Evolutionary conservation across 2,329 filamentous ascomycete genomes (phyloP).

Genomic region (Pseudocercospora fuligena): DNA sequence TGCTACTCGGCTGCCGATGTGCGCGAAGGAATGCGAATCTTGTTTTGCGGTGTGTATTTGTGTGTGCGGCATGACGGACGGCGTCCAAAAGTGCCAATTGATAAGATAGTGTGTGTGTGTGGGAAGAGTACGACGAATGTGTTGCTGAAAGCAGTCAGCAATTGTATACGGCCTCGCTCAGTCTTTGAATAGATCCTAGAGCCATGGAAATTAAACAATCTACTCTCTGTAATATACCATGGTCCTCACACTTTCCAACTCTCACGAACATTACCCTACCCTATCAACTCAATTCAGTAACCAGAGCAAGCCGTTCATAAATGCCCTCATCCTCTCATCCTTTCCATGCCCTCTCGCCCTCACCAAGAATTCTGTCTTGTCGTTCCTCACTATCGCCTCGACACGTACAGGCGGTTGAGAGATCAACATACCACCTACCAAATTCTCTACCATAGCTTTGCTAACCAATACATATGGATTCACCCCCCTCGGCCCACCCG

Average conservation of each 20-base stretch:
- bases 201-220: slow-evolving; percentile 22
- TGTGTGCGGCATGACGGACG: slow-evolving; percentile 3
- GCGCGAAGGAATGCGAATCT: neutral
- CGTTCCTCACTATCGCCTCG: too few relatives aligned
- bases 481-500: too few relatives aligned
- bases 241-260: neutral
- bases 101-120: slow-evolving; percentile 20
- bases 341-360: too few relatives aligned
- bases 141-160: slow-evolving; percentile 18
- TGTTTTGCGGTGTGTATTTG: neutral
- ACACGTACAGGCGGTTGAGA: too few relatives aligned
- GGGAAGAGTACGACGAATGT: neutral
- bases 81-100: slow-evolving; percentile 10
- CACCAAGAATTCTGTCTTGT: too few relatives aligned
- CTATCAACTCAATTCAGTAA: too few relatives aligned
- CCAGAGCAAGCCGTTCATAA: too few relatives aligned
- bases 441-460: too few relatives aligned
- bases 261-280: too few relatives aligned
- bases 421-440: too few relatives aligned
- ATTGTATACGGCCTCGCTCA: slow-evolving; percentile 16
- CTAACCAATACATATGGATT: too few relatives aligned
- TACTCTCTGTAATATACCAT: slow-evolving; percentile 19
- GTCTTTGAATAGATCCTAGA: slow-evolving; percentile 25
- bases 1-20: neutral
- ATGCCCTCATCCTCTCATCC: too few relatives aligned